Conservation (phyloP, 2,329 filamentous ascomycete species). For the Cephalotrichum gorgonifer region DNA sequence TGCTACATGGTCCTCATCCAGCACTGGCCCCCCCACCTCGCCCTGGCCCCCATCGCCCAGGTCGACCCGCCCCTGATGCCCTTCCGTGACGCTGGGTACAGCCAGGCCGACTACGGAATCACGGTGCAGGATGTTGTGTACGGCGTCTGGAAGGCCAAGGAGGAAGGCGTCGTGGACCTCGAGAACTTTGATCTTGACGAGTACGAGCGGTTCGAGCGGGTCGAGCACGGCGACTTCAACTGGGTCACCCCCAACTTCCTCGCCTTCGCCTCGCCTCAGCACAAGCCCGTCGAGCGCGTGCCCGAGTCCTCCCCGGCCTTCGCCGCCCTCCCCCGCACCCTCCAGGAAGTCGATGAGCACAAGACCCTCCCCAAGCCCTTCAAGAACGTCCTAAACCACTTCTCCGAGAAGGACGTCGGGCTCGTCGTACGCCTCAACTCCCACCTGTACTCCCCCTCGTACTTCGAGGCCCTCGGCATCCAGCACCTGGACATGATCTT, state of each 20-base stretch:
- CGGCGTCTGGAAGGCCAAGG: constrained; percentile 97
- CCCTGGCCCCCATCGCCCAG: constrained; percentile 89
- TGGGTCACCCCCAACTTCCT: constrained; percentile 95
- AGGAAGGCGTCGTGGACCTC: constrained; percentile 81
- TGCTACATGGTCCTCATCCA: constrained; percentile 99
- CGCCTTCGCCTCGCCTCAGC: constrained; percentile 91
- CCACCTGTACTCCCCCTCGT: constrained; percentile 90
- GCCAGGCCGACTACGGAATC: constrained; percentile 91
- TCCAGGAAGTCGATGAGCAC: constrained; percentile 61
- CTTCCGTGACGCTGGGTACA: constrained; percentile 96
- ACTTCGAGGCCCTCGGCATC: constrained; percentile 91
- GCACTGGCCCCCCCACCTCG: constrained; percentile 92
- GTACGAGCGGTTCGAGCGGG: constrained; percentile 91
- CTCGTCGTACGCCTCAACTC: constrained; percentile 94
- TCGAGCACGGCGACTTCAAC: constrained; percentile 99
- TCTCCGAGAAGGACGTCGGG: constrained; percentile 77
- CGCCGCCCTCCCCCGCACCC: constrained; percentile 61
- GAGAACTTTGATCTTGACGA: constrained; percentile 94
- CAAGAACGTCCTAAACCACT: constrained; percentile 92
- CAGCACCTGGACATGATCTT: constrained; percentile 99
- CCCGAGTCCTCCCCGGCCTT: constrained; percentile 63
- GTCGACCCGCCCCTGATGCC: constrained; percentile 97
- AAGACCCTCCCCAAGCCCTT: constrained; percentile 73
- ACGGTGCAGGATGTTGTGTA: constrained; percentile 97
- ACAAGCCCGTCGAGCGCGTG: constrained; percentile 64